A percentile compares a stretch with the other conserved stretches of the same genome.
Conservation (phyloP, 1,284 basidiomycete genomes). For the Irpex sp. region DNA sequence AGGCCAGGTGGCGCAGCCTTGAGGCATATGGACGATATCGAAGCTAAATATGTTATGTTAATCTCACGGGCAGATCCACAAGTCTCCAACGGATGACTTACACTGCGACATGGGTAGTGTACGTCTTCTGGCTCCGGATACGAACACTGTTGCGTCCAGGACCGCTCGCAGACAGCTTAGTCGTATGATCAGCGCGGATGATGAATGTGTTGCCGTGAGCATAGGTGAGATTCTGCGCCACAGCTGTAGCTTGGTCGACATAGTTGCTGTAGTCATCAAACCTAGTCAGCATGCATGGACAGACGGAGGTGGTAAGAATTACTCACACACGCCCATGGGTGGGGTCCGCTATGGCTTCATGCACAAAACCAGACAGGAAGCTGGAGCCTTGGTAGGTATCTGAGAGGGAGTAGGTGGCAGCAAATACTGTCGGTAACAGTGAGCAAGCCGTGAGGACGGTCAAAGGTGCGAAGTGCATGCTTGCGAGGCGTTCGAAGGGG, state of each 20-base stretch:
- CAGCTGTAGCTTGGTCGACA: slow-evolving; percentile 30
- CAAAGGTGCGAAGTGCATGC: slow-evolving; percentile 21
- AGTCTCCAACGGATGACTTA: slow-evolving; percentile 29
- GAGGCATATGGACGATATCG: slow-evolving; percentile 53
- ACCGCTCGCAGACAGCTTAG: slow-evolving; percentile 38
- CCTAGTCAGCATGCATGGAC: background rate
- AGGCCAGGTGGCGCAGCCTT: slow-evolving; percentile 68
- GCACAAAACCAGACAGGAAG: slow-evolving; percentile 49
- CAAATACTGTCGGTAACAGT: slow-evolving; percentile 19
- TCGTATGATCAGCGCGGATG: slow-evolving; percentile 51
- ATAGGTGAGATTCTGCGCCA: slow-evolving; percentile 29
- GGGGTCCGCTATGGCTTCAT: slow-evolving; percentile 52
- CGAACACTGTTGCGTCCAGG: slow-evolving; percentile 62
- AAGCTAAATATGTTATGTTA: slow-evolving; percentile 26
- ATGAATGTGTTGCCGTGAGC: slow-evolving; percentile 27
- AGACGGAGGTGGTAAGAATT: background rate
- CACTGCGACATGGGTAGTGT: slow-evolving; percentile 54
- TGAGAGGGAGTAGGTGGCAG: slow-evolving; percentile 36
- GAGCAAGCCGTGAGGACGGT: slow-evolving; percentile 19
- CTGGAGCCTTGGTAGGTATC: slow-evolving; percentile 45
- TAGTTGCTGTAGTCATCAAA: slow-evolving; percentile 28
- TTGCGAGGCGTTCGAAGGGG: background rate
- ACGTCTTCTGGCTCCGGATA: slow-evolving; percentile 47
- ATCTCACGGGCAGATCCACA: background rate
- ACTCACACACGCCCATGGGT: slow-evolving; percentile 62